A percentile compares a stretch with the other conserved stretches of the same genome.
Evolutionary conservation across 2,329 filamentous ascomycete genomes (phyloP).

Genomic region (Aspergillus aculeatinus): DNA sequence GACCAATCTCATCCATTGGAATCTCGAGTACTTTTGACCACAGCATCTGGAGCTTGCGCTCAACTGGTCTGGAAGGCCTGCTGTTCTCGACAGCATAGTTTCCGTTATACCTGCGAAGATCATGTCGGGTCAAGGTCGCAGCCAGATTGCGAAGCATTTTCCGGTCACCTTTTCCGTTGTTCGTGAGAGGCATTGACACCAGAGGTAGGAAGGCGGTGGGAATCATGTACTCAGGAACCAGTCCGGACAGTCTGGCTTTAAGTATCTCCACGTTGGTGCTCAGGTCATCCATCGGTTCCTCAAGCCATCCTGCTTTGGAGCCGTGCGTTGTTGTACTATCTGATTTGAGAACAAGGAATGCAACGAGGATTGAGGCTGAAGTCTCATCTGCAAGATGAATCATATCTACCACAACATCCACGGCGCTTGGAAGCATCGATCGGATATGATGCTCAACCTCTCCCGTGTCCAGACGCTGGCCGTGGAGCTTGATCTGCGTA

Average conservation of each 20-base stretch:
- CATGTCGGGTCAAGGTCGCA: background rate
- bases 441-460: background rate
- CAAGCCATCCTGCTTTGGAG: background rate
- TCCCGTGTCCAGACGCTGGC: background rate
- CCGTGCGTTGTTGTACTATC: background rate
- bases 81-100: background rate
- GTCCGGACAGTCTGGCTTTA: background rate
- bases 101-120: background rate
- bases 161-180: background rate
- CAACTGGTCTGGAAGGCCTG: background rate
- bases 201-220: background rate
- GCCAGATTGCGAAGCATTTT: background rate
- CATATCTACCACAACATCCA: background rate
- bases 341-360: background rate
- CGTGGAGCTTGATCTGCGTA: slow-evolving; percentile 31
- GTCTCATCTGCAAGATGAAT: background rate
- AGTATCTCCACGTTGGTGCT: background rate
- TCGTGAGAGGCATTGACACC: background rate
- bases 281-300: background rate
- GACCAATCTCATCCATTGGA: background rate
- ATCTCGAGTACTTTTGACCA: background rate
- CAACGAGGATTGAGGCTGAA: background rate
- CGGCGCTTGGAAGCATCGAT: background rate
- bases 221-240: background rate
- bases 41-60: background rate